These are phyloP conservation scores for Rhynchosporium agropyri DNA, from an alignment of 2,329 filamentous ascomycete species.

Conservation along the genomic window DNA sequence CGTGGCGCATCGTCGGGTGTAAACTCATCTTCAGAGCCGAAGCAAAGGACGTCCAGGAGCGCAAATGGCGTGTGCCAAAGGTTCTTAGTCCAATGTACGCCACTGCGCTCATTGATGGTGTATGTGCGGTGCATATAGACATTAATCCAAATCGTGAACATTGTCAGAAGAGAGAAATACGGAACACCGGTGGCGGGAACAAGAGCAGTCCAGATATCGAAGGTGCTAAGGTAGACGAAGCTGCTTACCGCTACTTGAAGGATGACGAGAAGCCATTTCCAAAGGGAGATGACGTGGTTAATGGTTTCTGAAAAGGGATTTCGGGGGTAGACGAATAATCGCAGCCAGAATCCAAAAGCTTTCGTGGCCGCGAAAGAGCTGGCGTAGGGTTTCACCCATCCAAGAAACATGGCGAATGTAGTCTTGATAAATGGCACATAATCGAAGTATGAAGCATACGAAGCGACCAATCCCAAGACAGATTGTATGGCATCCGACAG, in stretches of 20 bases:
- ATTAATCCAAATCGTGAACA: background rate
- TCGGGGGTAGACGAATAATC: background rate
- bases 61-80: background rate
- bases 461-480: background rate
- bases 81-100: background rate
- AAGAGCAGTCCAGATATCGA: too few relatives aligned
- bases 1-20: background rate
- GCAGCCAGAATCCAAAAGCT: background rate
- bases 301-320: background rate
- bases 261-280: background rate
- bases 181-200: background rate
- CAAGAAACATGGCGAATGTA: background rate
- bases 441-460: background rate
- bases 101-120: background rate
- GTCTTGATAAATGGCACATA: background rate
- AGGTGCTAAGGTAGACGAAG: background rate
- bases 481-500: background rate
- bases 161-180: background rate
- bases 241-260: background rate
- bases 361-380: background rate
- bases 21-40: background rate
- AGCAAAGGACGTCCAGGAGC: background rate
- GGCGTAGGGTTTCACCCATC: background rate
- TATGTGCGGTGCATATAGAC: constrained; percentile 3
- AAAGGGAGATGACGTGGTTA: background rate